A percentile compares a stretch with the other conserved stretches of the same genome.
phyloP scores from a whole-genome alignment of 192 early-diverging fungal species.

The Lunasporangiospora selenospora region DNA sequence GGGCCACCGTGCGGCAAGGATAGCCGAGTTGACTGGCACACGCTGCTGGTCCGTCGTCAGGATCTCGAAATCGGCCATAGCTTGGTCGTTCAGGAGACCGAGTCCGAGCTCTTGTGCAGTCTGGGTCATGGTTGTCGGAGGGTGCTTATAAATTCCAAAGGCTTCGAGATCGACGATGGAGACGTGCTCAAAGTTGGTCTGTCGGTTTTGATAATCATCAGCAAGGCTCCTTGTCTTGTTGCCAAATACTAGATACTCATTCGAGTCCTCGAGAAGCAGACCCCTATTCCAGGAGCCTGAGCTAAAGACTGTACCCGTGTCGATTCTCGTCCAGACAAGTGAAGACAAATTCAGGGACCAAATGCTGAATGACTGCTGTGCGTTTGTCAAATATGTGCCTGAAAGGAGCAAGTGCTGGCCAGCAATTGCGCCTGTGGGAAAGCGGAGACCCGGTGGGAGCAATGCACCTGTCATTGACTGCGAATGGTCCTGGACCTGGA shows the following conservation, averaged over 20 bases:
- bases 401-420: conserved; percentile 74
- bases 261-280: conserved; percentile 64
- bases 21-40: conserved; percentile 63
- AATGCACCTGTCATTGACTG: conserved; percentile 65
- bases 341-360: conserved; percentile 73
- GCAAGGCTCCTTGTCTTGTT: conserved; percentile 68
- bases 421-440: conserved; percentile 74
- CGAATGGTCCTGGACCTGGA: conserved; percentile 73
- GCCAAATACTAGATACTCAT: conserved; percentile 77
- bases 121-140: conserved; percentile 60
- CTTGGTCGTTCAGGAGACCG: conserved; percentile 59
- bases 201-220: conserved; percentile 81
- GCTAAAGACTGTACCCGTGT: conserved; percentile 71
- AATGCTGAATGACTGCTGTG: conserved; percentile 71
- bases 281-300: conserved; percentile 84
- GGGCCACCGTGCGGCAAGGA: conserved; percentile 62
- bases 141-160: conserved; percentile 68
- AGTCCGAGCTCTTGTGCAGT: conserved; percentile 68
- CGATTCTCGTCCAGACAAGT: conserved; percentile 70
- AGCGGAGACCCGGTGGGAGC: conserved; percentile 77
- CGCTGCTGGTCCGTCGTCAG: conserved; percentile 57
- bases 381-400: conserved; percentile 75
- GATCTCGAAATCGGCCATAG: conserved; percentile 65
- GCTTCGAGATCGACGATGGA: conserved; percentile 76
- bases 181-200: conserved; percentile 81